These are phyloP conservation scores for Fusarium newnesense DNA, from an alignment of 2,329 filamentous ascomycete genomes.

Conservation along the genomic window DNA sequence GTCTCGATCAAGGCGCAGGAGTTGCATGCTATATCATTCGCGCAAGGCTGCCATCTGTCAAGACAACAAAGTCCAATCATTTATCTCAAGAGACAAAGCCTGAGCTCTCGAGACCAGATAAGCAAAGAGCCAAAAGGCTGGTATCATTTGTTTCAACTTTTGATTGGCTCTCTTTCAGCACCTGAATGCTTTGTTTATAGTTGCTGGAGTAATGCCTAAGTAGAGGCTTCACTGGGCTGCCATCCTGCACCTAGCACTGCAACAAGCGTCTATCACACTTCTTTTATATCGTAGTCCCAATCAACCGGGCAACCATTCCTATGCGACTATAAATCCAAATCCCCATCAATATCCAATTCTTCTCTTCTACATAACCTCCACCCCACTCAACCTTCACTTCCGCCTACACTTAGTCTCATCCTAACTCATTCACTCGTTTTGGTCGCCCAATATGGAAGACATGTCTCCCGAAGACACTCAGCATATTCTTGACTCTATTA, in stretches of 20 bases:
- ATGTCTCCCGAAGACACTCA: background rate
- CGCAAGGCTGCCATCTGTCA: background rate
- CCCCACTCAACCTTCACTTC: background rate
- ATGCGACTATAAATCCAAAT: background rate
- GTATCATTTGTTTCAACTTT: background rate
- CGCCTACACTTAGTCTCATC: background rate
- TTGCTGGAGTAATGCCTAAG: background rate
- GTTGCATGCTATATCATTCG: background rate
- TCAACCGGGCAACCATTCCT: background rate
- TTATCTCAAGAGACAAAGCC: background rate
- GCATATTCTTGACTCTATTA: background rate
- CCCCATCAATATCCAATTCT: background rate
- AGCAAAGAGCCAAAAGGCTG: background rate
- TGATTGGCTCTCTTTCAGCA: slow-evolving; percentile 1
- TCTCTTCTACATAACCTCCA: background rate
- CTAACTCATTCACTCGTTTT: background rate
- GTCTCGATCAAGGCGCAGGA: background rate
- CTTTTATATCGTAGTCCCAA: background rate
- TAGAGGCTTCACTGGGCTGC: background rate
- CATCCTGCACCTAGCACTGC: background rate
- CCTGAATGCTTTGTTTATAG: slow-evolving; percentile 10
- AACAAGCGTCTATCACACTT: background rate
- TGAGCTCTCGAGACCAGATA: rapidly evolving
- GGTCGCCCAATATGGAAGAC: background rate
- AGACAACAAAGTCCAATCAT: background rate